Percentiles rank a stretch among this genome's conserved stretches.
Conservation (phyloP, 306 rosid genomes). For the Vigna hirtella region DNA sequence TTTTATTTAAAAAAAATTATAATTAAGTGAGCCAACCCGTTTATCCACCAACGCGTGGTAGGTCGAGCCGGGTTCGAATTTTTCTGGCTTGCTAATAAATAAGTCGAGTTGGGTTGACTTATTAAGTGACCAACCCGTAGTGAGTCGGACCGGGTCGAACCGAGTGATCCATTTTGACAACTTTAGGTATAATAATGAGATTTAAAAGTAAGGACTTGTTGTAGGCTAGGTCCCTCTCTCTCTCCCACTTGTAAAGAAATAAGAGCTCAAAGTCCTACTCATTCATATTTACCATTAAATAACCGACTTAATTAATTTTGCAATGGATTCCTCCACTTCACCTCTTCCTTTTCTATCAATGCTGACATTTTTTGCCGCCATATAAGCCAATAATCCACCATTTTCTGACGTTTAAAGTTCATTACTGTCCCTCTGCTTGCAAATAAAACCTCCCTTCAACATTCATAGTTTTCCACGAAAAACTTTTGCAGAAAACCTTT, state of each 20-base stretch:
- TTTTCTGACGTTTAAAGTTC: neutral
- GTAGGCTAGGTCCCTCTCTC: neutral
- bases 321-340: neutral
- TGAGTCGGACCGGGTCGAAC: no score
- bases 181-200: neutral
- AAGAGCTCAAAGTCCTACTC: slow-evolving; percentile 9
- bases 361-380: slow-evolving; percentile 26
- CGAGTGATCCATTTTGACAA: no score
- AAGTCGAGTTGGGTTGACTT: no score
- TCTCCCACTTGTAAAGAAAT: slow-evolving; percentile 12
- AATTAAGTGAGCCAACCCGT: no score
- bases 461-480: neutral
- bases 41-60: no score
- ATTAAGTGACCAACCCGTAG: no score
- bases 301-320: slow-evolving; percentile 21
- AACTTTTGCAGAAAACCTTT: neutral
- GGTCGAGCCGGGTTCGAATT: no score
- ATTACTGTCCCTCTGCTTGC: slow-evolving; percentile 3
- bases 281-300: slow-evolving; percentile 29
- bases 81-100: no score
- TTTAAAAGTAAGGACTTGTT: neutral
- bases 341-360: neutral
- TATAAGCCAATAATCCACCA: neutral
- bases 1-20: no score
- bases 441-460: neutral